Percentiles rank a stretch among this genome's conserved stretches.
phyloP scores from a whole-genome alignment of 495 filamentous ascomycete species.

The Pseudomonodictys pantanalensis region DNA sequence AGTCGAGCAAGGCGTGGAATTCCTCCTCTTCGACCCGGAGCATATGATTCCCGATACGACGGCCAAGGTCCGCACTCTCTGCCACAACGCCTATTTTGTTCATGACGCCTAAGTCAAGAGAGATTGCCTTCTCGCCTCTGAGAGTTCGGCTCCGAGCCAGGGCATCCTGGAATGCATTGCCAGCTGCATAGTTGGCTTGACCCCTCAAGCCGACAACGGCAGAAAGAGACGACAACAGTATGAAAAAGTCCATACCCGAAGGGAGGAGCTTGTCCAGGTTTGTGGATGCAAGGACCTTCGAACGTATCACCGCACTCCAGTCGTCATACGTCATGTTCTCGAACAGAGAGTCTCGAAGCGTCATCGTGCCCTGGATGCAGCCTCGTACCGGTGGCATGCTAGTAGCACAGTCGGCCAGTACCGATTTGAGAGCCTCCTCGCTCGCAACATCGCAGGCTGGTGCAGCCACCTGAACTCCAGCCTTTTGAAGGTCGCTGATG shows the following conservation, averaged over 20 bases:
- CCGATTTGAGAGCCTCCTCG: background rate
- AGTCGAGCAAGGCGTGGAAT: conserved; percentile 1
- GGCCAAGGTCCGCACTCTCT: background rate
- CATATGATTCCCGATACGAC: background rate
- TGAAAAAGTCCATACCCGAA: conserved; percentile 20
- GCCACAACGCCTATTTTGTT: conserved; percentile 13
- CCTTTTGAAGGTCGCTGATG: background rate
- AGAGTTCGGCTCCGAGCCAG: background rate
- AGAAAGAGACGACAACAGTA: background rate
- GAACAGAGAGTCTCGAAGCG: conserved; percentile 4
- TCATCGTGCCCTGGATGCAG: conserved; percentile 17
- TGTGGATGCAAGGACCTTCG: conserved; percentile 11
- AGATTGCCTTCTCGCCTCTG: background rate
- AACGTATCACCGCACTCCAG: background rate
- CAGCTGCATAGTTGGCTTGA: conserved; percentile 6
- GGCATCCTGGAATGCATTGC: conserved; percentile 1
- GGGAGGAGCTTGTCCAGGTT: conserved; percentile 7
- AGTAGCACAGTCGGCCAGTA: background rate
- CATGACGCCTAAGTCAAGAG: conserved; percentile 3
- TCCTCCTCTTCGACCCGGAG: background rate
- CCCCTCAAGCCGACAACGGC: background rate
- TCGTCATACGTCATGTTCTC: conserved; percentile 8
- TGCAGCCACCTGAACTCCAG: background rate
- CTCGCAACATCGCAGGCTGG: background rate
- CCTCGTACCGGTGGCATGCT: background rate